These are phyloP conservation scores for Suillus tomentosus DNA, from an alignment of 768 basidiomycete genomes.

Conservation along the genomic window DNA sequence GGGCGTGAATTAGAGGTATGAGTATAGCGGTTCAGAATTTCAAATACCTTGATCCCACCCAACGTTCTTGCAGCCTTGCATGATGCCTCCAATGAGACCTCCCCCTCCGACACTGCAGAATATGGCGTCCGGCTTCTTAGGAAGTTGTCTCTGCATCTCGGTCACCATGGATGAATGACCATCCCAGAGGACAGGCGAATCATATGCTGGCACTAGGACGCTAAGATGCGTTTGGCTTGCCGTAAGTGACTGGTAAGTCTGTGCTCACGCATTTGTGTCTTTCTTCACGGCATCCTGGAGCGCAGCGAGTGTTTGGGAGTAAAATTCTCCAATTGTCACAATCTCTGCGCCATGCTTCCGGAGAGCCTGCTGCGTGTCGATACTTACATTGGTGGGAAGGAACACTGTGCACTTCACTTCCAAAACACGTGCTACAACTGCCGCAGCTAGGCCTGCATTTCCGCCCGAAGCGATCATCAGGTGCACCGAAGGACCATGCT, in stretches of 20 bases:
- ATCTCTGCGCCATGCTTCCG: conserved; percentile 57
- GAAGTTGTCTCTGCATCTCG: conserved; percentile 61
- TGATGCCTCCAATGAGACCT: conserved; percentile 69
- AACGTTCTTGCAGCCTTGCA: conserved; percentile 61
- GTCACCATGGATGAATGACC: conserved; percentile 75
- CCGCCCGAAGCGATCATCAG: conserved; percentile 74
- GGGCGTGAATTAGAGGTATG: conserved; percentile 9
- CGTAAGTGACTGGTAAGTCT: neutral
- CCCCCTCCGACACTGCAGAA: conserved; percentile 81
- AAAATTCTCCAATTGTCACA: conserved; percentile 57
- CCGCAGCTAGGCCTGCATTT: conserved; percentile 79
- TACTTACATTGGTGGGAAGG: conserved; percentile 56
- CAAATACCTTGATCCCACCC: conserved; percentile 71
- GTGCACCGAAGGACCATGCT: conserved; percentile 56
- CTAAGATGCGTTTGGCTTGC: conserved; percentile 35
- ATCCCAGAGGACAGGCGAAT: conserved; percentile 69
- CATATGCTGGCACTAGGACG: conserved; percentile 71
- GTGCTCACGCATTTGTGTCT: conserved; percentile 56
- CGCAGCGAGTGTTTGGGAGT: conserved; percentile 55
- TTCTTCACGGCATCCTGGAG: conserved; percentile 48
- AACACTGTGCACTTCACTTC: conserved; percentile 65
- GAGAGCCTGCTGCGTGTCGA: conserved; percentile 52
- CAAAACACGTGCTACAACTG: conserved; percentile 58
- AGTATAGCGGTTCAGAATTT: neutral
- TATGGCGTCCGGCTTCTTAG: conserved; percentile 62